phyloP scores from a whole-genome alignment of 768 basidiomycete species.

The Lyophyllum shimeji region DNA sequence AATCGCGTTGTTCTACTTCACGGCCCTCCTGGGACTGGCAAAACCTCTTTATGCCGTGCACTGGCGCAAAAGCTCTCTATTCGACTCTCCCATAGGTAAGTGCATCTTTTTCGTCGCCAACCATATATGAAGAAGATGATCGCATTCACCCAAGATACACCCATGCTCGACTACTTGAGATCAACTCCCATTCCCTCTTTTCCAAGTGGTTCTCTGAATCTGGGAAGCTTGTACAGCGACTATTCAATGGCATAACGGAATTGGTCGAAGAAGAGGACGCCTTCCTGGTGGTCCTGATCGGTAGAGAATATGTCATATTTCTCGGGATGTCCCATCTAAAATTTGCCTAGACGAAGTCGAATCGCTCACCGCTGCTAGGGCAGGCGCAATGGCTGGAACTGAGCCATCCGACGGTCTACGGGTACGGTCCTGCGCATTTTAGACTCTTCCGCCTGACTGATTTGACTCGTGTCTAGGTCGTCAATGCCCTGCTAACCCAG shows the following conservation, averaged over 20 bases:
- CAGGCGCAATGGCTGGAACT: constrained; percentile 91
- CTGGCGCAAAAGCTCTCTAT: constrained; percentile 95
- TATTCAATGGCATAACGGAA: constrained; percentile 88
- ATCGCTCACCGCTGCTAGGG: constrained; percentile 90
- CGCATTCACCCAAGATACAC: constrained; percentile 60
- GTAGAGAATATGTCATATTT: constrained; percentile 34
- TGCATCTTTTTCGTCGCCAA: background rate
- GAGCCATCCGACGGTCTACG: constrained; percentile 94
- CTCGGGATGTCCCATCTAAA: background rate
- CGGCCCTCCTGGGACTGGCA: constrained; percentile 97
- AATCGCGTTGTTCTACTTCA: constrained; percentile 93
- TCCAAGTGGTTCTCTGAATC: constrained; percentile 99
- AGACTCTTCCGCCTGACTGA: background rate
- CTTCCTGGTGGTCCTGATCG: constrained; percentile 94
- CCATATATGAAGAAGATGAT: background rate
- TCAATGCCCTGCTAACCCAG: constrained; percentile 95
- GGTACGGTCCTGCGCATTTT: constrained; percentile 39
- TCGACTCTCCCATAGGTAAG: constrained; percentile 79
- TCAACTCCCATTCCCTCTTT: constrained; percentile 97
- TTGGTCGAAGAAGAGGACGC: constrained; percentile 89
- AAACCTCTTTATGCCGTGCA: constrained; percentile 93
- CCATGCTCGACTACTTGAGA: constrained; percentile 87
- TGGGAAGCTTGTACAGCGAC: constrained; percentile 92
- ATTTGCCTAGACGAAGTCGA: constrained; percentile 87
- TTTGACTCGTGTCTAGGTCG: constrained; percentile 58